Conservation (phyloP, 2,329 filamentous ascomycete species). For the Cladosporium sphaerospermum region DNA sequence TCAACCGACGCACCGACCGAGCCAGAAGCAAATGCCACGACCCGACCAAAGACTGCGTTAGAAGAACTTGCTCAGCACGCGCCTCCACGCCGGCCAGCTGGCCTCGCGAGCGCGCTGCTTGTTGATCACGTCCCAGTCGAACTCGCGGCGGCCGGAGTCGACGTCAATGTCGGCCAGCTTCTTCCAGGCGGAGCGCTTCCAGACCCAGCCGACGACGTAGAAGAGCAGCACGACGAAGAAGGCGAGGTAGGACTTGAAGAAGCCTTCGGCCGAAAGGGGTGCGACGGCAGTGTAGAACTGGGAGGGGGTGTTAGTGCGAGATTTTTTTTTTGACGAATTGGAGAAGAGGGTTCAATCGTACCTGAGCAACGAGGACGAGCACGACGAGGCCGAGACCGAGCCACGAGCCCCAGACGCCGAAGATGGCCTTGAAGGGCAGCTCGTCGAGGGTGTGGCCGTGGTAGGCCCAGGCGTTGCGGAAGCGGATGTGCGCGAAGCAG, state of each 20-base stretch:
- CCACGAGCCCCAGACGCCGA: conserved; percentile 37
- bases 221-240: conserved; percentile 23
- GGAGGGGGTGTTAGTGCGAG: conserved; percentile 40
- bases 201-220: conserved; percentile 27
- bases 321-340: too few species aligned
- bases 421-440: conserved; percentile 38
- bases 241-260: conserved; percentile 28
- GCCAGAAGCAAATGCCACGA: neutral
- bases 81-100: conserved; percentile 47
- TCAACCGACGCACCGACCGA: neutral
- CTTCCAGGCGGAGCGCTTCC: conserved; percentile 53
- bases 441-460: conserved; percentile 42
- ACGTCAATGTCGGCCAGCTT: conserved; percentile 57
- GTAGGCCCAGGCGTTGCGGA: conserved; percentile 65
- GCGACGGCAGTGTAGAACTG: conserved; percentile 33
- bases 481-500: conserved; percentile 81
- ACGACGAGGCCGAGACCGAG: conserved; percentile 35
- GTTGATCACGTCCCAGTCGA: conserved; percentile 61
- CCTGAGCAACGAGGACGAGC: conserved; percentile 34
- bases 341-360: conserved; percentile 32
- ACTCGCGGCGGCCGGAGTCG: conserved; percentile 57
- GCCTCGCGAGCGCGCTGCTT: conserved; percentile 46
- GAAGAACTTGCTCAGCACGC: conserved; percentile 24
- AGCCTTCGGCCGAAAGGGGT: conserved; percentile 15
- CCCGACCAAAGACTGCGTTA: conserved; percentile 6